Conservation (phyloP, 305 asterid genomes). For the Caryopteris hybrid region DNA sequence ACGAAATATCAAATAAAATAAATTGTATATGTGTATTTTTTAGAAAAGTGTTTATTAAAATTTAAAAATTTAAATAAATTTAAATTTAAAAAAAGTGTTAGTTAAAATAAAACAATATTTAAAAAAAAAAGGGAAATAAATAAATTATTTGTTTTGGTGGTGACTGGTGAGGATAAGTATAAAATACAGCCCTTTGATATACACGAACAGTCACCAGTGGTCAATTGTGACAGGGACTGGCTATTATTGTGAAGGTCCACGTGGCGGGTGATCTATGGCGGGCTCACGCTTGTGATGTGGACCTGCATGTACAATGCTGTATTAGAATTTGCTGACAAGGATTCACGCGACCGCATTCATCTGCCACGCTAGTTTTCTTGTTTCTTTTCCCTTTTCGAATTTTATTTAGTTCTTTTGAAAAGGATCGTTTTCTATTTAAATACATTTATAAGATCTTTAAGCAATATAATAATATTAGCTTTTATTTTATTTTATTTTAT, state of each 20-base stretch:
- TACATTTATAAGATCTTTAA: background rate
- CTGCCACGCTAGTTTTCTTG: slow-evolving; percentile 14
- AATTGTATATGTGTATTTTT: no score
- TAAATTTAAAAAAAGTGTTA: no score
- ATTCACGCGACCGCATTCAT: background rate
- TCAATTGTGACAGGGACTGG: slow-evolving; percentile 4
- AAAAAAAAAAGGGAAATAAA: no score
- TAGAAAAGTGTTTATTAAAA: no score
- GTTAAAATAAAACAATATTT: no score
- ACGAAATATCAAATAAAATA: no score
- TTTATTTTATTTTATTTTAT: no score
- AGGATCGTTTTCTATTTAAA: background rate
- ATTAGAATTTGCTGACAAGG: slow-evolving; percentile 16
- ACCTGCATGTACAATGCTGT: background rate
- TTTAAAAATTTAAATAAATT: no score
- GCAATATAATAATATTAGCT: no score
- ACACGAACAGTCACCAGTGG: slow-evolving; percentile 1
- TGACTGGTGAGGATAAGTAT: background rate
- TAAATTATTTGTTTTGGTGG: background rate
- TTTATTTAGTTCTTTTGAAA: background rate
- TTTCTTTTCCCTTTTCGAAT: background rate
- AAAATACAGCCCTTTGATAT: slow-evolving; percentile 7
- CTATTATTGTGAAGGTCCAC: background rate
- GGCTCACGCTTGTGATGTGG: slow-evolving; percentile 8
- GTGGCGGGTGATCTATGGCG: background rate